Evolutionary conservation across 2,329 filamentous ascomycete genomes (phyloP).

Genomic region (Penicillium sp.): DNA sequence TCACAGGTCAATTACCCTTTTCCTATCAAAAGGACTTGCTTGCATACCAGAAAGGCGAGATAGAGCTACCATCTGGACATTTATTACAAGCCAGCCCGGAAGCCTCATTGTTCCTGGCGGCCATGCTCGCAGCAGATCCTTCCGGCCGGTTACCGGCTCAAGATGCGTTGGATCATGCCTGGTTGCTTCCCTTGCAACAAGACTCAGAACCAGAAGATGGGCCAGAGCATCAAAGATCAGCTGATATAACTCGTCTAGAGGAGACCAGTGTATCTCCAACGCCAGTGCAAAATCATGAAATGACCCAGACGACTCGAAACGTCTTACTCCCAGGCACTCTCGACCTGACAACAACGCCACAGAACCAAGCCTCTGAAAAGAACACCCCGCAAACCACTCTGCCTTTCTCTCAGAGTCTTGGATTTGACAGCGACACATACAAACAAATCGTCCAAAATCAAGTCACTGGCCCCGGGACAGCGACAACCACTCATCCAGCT

Average conservation of each 20-base stretch:
- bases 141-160: background rate
- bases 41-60: slow-evolving; percentile 9
- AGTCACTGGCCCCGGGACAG: background rate
- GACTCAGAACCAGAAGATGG: slow-evolving; percentile 6
- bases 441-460: slow-evolving; percentile 8
- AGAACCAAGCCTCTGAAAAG: background rate
- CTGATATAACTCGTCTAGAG: background rate
- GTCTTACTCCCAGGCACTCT: slow-evolving; percentile 10
- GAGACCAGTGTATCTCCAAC: background rate
- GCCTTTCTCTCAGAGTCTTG: slow-evolving; percentile 4
- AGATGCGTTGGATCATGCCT: slow-evolving; percentile 10
- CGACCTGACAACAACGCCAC: background rate
- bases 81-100: slow-evolving; percentile 2
- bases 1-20: slow-evolving; percentile 10
- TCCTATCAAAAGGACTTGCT: slow-evolving; percentile 3
- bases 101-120: slow-evolving; percentile 3
- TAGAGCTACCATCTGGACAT: background rate
- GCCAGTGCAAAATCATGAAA: background rate
- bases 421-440: slow-evolving; percentile 2
- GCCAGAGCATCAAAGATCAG: background rate
- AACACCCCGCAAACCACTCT: background rate
- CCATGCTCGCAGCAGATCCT: slow-evolving; percentile 2
- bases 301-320: background rate
- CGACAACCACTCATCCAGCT: background rate
- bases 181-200: slow-evolving; percentile 6